phyloP scores from a whole-genome alignment of 2,329 filamentous ascomycete species.

The Phialemoniopsis sp. region DNA sequence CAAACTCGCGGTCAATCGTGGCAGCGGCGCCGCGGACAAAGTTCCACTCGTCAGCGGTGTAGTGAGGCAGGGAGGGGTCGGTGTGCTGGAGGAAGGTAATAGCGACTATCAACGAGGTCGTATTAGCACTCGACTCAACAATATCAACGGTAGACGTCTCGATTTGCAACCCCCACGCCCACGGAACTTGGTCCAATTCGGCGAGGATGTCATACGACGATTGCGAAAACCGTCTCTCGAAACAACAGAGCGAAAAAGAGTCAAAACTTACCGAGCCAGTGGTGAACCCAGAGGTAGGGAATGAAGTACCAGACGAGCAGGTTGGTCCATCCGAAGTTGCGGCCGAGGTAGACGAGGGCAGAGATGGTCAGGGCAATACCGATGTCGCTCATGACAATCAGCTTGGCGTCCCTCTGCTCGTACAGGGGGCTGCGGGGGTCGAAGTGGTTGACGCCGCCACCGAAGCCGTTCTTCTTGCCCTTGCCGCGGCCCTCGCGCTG shows the following conservation, averaged over 20 bases:
- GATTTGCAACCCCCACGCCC: too few species aligned
- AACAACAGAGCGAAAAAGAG: background rate
- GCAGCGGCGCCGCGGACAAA: conserved; percentile 89
- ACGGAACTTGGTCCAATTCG: too few species aligned
- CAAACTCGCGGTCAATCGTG: conserved; percentile 94
- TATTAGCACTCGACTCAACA: conserved; percentile 18
- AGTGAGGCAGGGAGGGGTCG: conserved; percentile 88
- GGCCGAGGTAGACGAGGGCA: conserved; percentile 64
- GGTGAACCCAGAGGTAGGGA: conserved; percentile 97
- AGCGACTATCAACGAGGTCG: conserved; percentile 57
- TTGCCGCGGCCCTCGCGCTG: conserved; percentile 90
- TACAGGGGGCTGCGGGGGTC: conserved; percentile 83
- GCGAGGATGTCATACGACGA: too few species aligned
- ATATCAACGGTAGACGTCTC: too few species aligned
- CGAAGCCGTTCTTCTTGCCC: conserved; percentile 82
- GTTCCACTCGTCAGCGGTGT: conserved; percentile 80
- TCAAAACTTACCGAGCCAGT: conserved; percentile 83
- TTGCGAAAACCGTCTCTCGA: too few species aligned
- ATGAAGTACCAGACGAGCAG: conserved; percentile 91
- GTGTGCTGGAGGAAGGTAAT: conserved; percentile 98
- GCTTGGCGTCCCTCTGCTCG: conserved; percentile 83
- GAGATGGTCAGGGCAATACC: conserved; percentile 64
- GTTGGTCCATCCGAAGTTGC: conserved; percentile 79
- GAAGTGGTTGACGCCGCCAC: conserved; percentile 91
- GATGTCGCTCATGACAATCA: conserved; percentile 83